These are phyloP conservation scores for Cordyceps tenuipes DNA, from an alignment of 2,329 filamentous ascomycete species.

Conservation along the genomic window DNA sequence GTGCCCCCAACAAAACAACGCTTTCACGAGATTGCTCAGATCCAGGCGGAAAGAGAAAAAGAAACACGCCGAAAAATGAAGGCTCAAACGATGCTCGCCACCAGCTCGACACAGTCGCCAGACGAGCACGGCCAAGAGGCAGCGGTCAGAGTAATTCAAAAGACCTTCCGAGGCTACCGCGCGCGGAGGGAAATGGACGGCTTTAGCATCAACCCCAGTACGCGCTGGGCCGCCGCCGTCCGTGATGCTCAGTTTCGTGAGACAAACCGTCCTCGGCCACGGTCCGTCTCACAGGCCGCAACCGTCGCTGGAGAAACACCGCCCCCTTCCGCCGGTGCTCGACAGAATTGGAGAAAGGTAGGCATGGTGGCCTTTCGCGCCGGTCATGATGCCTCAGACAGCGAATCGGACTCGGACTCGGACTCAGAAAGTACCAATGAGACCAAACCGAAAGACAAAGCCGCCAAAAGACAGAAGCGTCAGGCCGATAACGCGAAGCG, in stretches of 20 bases:
- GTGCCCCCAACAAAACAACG: conserved; percentile 37
- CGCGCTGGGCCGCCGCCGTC: conserved; percentile 62
- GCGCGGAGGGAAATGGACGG: conserved; percentile 63
- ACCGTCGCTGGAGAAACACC: neutral
- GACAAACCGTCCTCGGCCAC: conserved; percentile 36
- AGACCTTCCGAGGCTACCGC: conserved; percentile 70
- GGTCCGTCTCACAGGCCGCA: conserved; percentile 13
- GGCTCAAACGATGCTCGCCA: conserved; percentile 28
- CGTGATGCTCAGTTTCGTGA: conserved; percentile 48
- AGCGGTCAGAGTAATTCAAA: conserved; percentile 54
- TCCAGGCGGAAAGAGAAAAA: conserved; percentile 40
- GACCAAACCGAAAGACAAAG: conserved; percentile 29
- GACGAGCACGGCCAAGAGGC: conserved; percentile 23
- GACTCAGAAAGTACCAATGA: conserved; percentile 24
- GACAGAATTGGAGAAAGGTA: conserved; percentile 72
- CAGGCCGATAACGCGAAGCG: conserved; percentile 46
- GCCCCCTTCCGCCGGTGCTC: conserved; percentile 18
- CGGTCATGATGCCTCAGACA: conserved; percentile 50
- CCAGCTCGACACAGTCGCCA: conserved; percentile 15
- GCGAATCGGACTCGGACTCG: conserved; percentile 35
- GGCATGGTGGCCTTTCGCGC: conserved; percentile 64
- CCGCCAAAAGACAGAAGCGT: conserved; percentile 30
- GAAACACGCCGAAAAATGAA: conserved; percentile 34
- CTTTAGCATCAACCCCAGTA: conserved; percentile 57
- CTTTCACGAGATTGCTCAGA: conserved; percentile 39